A percentile compares a stretch with the other conserved stretches of the same genome.
Conservation (phyloP, 345 rosid genomes). For the Geranium brycei region DNA sequence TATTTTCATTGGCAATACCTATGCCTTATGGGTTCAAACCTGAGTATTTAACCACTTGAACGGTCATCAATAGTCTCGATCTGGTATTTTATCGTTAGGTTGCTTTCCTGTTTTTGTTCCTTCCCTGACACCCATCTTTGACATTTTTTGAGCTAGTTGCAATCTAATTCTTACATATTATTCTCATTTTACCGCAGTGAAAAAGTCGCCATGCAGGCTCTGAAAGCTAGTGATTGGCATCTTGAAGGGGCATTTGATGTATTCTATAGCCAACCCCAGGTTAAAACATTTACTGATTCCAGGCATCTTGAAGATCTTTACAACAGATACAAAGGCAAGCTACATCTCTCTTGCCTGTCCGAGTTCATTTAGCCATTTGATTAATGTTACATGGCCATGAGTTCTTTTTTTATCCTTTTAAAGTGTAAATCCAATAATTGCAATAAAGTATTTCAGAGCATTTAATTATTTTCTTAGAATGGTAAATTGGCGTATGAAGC, state of each 20-base stretch:
- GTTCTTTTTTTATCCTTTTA: not conserved
- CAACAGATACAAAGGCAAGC: constrained; percentile 77
- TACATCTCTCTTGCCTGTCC: not conserved
- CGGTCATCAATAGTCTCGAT: too few species aligned
- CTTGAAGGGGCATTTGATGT: constrained; percentile 90
- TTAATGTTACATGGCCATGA: not conserved
- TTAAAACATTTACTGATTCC: constrained; percentile 51
- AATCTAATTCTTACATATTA: not conserved
- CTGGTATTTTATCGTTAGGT: not conserved
- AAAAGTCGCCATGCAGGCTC: constrained; percentile 67
- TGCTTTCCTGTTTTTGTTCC: not conserved
- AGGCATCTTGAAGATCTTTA: constrained; percentile 91
- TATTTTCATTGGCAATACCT: too few species aligned
- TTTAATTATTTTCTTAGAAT: not conserved
- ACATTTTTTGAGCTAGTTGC: too few species aligned
- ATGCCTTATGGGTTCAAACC: too few species aligned
- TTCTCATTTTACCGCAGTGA: constrained; percentile 43
- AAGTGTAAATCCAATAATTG: not conserved
- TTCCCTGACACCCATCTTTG: not conserved
- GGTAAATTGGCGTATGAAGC: not conserved
- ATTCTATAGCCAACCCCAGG: constrained; percentile 79
- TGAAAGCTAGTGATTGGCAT: constrained; percentile 93
- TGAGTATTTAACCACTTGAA: too few species aligned
- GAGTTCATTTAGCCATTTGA: too few species aligned
- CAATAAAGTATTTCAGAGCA: not conserved